Evolutionary conservation across 148 eudicot species (phyloP), one percentile per base, ranked within the genome.

Genomic region (Rhododendron ferrugineum): DNA sequence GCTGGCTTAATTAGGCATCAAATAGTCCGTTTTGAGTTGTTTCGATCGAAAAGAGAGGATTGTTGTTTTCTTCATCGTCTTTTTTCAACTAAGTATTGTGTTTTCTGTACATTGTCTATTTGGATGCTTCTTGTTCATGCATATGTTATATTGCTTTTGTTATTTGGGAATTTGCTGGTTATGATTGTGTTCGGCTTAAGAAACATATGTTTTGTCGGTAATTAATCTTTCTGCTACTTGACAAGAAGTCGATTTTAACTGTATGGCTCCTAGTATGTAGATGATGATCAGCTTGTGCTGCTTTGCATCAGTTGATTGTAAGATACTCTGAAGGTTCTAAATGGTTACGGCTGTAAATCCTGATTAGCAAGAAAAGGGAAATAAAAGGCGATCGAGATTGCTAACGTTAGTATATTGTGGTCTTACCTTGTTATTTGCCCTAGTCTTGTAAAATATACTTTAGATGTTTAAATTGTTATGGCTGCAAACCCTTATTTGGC

Each of bases 31-130:
- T 60, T 84, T 32, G 32, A 44, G 40, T 47, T 42, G 85, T 84
- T 78, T 77, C 3, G 42, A 84, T 88, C 80, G 80, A 84, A 40
- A 77, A 80, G 74, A 78, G 60, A 46, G 13, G 4, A 49, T 82
- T 83, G 89, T 89, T 83, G 91, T 8, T 89, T 89, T 85, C 84
- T 85, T 79, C 89, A 85, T 85, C 87, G 36, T 83, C 68, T 44
- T 7, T 10, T 56, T 85, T 85, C 15, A 26, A 30, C 30, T 49
- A 9, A 1, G 49, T 79, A 0, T 78, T 52, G 18, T 56, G 60
- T 37, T 56, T 83, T 30, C 54, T 70, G 75, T 83, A 49, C 44
- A n/a, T 11, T 62, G 30, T 11, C 77, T 23, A 46, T 44, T 68
- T 11, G 58, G 23, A 40, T 40, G 18, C 37, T 73, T 73, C 77